phyloP scores from a whole-genome alignment of 164 flowering plant species.

The Santalum album region DNA sequence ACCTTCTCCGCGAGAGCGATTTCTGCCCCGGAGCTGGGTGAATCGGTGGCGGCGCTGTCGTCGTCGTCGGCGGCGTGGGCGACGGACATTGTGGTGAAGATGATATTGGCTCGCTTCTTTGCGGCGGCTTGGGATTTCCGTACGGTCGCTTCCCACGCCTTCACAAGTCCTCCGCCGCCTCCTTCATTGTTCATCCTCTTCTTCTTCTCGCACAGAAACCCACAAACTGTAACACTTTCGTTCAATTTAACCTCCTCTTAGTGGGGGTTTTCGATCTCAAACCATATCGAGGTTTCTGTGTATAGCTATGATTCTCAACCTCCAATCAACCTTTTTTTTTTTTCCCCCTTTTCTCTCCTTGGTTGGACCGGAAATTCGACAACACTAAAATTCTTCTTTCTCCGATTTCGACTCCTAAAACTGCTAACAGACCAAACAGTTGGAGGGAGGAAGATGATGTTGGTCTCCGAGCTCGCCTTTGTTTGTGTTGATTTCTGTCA shows the following conservation, averaged over 20 bases:
- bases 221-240: slow-evolving; percentile 3
- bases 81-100: slow-evolving; percentile 55
- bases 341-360: slow-evolving; percentile 4
- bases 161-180: slow-evolving; percentile 18
- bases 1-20: slow-evolving; percentile 36
- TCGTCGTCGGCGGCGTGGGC: slow-evolving; percentile 65
- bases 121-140: slow-evolving; percentile 31
- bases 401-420: slow-evolving; percentile 44
- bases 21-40: slow-evolving; percentile 22
- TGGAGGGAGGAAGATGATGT: slow-evolving; percentile 28
- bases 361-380: slow-evolving; percentile 13
- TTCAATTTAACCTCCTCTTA: neutral
- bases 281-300: neutral
- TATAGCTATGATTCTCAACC: too few species aligned
- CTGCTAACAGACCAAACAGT: slow-evolving; percentile 32
- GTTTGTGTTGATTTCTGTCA: too few species aligned
- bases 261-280: slow-evolving; percentile 4
- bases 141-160: slow-evolving; percentile 38
- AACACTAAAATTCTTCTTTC: slow-evolving; percentile 7
- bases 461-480: too few species aligned
- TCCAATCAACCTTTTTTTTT: slow-evolving; percentile 5
- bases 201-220: slow-evolving; percentile 4
- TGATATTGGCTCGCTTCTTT: slow-evolving; percentile 28
- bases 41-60: slow-evolving; percentile 8
- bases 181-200: slow-evolving; percentile 34